These are phyloP conservation scores for Arthrobotrys megalospora DNA, from an alignment of 2,329 filamentous ascomycete species.

Conservation along the genomic window DNA sequence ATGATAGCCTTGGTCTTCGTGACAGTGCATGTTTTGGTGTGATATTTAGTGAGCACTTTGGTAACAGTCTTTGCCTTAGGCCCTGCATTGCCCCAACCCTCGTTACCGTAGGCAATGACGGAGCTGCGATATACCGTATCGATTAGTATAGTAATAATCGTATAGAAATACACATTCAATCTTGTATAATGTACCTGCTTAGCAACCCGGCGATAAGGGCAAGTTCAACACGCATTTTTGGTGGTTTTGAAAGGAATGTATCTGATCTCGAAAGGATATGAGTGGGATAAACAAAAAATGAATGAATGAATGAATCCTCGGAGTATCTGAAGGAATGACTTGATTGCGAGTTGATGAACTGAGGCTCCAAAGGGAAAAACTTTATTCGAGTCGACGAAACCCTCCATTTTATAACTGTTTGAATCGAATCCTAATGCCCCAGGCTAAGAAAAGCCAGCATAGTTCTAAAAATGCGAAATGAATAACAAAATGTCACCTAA, in stretches of 20 bases:
- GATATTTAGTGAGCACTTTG: background rate
- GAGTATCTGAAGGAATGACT: conserved; percentile 10
- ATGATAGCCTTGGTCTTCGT: background rate
- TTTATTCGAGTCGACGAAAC: background rate
- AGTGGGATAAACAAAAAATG: background rate
- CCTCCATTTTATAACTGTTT: conserved; percentile 3
- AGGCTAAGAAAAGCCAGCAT: conserved; percentile 11
- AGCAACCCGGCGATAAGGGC: conserved; percentile 16
- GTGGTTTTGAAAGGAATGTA: conserved; percentile 5
- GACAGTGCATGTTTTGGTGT: conserved; percentile 15
- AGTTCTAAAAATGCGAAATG: conserved; percentile 1
- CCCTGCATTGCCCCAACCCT: background rate
- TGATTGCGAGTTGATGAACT: conserved; percentile 2
- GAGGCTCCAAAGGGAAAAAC: conserved; percentile 5
- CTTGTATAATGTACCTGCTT: background rate
- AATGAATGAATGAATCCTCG: conserved; percentile 6
- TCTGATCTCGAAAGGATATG: background rate
- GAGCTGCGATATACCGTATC: background rate
- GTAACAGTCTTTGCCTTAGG: conserved; percentile 2
- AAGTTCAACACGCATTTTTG: conserved; percentile 20
- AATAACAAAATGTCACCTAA: conserved; percentile 10
- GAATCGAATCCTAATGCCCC: background rate
- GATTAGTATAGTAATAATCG: conserved; percentile 6
- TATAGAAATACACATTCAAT: background rate
- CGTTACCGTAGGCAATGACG: conserved; percentile 4